These are phyloP conservation scores for Coccomyxa sp. DNA, from an alignment of 139 green algal genomes.

Conservation along the genomic window DNA sequence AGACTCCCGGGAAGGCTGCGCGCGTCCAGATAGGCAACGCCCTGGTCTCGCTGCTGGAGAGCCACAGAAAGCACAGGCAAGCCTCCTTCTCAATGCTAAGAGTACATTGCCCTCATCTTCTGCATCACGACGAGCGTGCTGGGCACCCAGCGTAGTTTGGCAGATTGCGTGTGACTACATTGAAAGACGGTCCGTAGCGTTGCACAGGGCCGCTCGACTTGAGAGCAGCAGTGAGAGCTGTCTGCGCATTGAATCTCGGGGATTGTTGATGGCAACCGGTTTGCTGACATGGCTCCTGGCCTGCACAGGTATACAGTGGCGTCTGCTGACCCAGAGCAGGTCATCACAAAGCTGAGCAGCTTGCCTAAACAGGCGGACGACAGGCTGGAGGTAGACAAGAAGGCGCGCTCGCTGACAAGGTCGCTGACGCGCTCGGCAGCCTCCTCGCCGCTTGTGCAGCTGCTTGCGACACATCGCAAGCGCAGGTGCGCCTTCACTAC, in stretches of 20 bases:
- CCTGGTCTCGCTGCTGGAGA: background rate
- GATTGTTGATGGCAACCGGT: background rate
- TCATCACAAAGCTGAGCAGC: background rate
- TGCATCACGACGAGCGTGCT: no score
- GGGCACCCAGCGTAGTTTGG: no score
- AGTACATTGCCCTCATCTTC: background rate
- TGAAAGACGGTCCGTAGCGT: no score
- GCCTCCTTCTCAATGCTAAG: background rate
- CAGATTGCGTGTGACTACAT: no score
- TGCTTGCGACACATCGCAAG: background rate
- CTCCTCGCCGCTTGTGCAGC: background rate
- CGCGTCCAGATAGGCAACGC: background rate
- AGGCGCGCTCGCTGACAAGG: background rate
- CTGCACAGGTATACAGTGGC: background rate
- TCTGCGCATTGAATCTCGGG: background rate
- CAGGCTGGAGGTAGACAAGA: background rate
- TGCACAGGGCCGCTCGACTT: no score
- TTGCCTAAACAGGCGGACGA: no score
- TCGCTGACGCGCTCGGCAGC: background rate
- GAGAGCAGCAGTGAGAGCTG: background rate
- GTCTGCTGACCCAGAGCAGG: background rate
- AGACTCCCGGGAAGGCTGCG: background rate
- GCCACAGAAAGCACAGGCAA: background rate
- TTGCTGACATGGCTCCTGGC: background rate
- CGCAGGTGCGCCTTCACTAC: background rate